phyloP scores from a whole-genome alignment of 2,329 filamentous ascomycete genomes.

The Fusarium pseudonygamai region DNA sequence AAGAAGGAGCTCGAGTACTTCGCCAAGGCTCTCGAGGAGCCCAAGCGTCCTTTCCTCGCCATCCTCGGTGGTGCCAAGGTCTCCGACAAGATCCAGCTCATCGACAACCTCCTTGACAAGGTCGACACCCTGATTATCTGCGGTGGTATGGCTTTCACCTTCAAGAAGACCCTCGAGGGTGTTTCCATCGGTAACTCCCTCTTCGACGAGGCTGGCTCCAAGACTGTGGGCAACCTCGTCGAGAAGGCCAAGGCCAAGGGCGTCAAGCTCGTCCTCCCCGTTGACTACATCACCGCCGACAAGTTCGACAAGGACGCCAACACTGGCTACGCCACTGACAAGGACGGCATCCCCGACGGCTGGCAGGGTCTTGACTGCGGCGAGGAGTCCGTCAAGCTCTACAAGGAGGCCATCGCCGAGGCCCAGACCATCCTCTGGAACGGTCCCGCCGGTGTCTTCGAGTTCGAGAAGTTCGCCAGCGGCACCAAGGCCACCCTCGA shows the following conservation, averaged over 20 bases:
- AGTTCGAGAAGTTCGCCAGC: slow-evolving; percentile 92
- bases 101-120: slow-evolving; percentile 98
- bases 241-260: slow-evolving; percentile 97
- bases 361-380: slow-evolving; percentile 99
- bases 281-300: slow-evolving; percentile 96
- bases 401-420: slow-evolving; percentile 85
- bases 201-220: slow-evolving; percentile 92
- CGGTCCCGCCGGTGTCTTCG: slow-evolving; percentile 95
- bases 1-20: slow-evolving; percentile 99
- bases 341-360: slow-evolving; percentile 90
- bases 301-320: slow-evolving; percentile 90
- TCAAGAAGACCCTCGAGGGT: slow-evolving; percentile 97
- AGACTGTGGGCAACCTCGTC: slow-evolving; percentile 87
- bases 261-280: slow-evolving; percentile 93
- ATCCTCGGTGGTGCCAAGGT: slow-evolving; percentile 99
- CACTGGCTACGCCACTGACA: slow-evolving; percentile 83
- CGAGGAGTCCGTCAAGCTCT: slow-evolving; percentile 86
- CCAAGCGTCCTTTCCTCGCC: slow-evolving; percentile 95
- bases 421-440: slow-evolving; percentile 99
- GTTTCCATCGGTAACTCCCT: slow-evolving; percentile 90
- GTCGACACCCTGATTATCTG: slow-evolving; percentile 97
- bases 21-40: slow-evolving; percentile 92
- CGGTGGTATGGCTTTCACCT: slow-evolving; percentile 98
- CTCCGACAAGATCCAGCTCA: slow-evolving; percentile 99
- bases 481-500: slow-evolving; percentile 94